Evolutionary conservation across 2,329 filamentous ascomycete species (phyloP), one percentile per base, ranked within the genome.

Genomic region (Cryphonectria japonica): DNA sequence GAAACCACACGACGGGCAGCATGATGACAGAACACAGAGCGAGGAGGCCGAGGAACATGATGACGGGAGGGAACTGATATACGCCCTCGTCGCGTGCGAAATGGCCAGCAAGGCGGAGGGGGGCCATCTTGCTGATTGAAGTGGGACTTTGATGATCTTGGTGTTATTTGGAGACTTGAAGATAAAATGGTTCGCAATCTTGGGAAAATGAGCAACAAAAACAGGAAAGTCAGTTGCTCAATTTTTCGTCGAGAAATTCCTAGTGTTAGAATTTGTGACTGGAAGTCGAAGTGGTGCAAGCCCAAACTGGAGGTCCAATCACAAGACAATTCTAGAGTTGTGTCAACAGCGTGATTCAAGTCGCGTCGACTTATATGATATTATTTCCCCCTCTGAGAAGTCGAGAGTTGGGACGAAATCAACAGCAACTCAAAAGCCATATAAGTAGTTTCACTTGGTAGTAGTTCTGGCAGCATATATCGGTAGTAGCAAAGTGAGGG

Each of bases 1-100:
- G n/a, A 22, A 67, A 59, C 65, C 65, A 67, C 5, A 67, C 13
- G 32, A 67, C 54, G 19, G 65, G 65, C 11, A 52, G 13, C 39
- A 50, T 68, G 26, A 50, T 16, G 19, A 13, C 1, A 37, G 32
- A 26, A 29, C 66, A 61, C 13, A 61, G 39, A 4, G 39, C 26
- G 26, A 68, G 22, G 50, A 67, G 34, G 41, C 13, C 34, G 6
- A 50, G 50, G 66, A 67, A 59, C 8, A 67, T 50, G 66, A 61
- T 26, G 37, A n/a, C 41, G 7, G 62, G 39, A 16, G n/a, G 16
- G 14, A 19, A 9, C n/a, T 64, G 19, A 8, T n/a, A 6, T 19
- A n/a, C 39, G 22, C 46, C 26, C 11, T 64, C 41, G 62, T 29
- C 22, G 39, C 37, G 37, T 64, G 26, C 13, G 62, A 43, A n/a